A percentile compares a stretch with the other conserved stretches of the same genome.
These are phyloP conservation scores for Fusarium azukiicola DNA, from an alignment of 2,329 filamentous ascomycete species.

Conservation along the genomic window DNA sequence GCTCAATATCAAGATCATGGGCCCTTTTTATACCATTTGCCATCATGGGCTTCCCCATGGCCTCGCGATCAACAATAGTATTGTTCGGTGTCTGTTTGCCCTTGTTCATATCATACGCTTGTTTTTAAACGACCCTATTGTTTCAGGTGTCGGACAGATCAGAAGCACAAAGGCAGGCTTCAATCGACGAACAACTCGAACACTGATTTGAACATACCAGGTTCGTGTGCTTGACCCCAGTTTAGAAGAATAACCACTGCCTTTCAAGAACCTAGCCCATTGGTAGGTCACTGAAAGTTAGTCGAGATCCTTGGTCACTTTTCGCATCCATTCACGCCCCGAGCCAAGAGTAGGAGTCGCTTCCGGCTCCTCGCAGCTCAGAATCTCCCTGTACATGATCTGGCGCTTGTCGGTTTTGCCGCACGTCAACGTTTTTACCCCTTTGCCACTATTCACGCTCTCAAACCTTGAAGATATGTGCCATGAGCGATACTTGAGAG, in stretches of 20 bases:
- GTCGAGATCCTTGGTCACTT: background rate
- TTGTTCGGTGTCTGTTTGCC: too few relatives aligned
- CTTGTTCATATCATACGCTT: too few relatives aligned
- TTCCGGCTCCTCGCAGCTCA: background rate
- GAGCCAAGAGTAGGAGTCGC: background rate
- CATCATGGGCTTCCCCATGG: too few relatives aligned
- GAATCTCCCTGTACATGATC: background rate
- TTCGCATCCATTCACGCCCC: background rate
- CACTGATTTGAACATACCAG: background rate
- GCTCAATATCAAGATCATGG: too few relatives aligned
- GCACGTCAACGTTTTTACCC: background rate
- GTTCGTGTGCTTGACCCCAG: too few relatives aligned
- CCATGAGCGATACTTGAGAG: background rate
- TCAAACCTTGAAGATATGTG: background rate
- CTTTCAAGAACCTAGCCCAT: background rate
- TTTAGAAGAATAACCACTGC: too few relatives aligned
- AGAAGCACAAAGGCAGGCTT: background rate
- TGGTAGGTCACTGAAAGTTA: background rate
- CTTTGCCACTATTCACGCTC: background rate
- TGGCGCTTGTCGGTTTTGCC: background rate
- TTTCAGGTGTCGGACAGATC: background rate
- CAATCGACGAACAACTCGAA: background rate
- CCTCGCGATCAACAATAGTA: too few relatives aligned
- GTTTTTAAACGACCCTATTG: too few relatives aligned
- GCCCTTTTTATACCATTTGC: too few relatives aligned